Evolutionary conservation across 2,329 filamentous ascomycete genomes (phyloP), one percentile per base, ranked within the genome.

Genomic region (Penicillium sp.): DNA sequence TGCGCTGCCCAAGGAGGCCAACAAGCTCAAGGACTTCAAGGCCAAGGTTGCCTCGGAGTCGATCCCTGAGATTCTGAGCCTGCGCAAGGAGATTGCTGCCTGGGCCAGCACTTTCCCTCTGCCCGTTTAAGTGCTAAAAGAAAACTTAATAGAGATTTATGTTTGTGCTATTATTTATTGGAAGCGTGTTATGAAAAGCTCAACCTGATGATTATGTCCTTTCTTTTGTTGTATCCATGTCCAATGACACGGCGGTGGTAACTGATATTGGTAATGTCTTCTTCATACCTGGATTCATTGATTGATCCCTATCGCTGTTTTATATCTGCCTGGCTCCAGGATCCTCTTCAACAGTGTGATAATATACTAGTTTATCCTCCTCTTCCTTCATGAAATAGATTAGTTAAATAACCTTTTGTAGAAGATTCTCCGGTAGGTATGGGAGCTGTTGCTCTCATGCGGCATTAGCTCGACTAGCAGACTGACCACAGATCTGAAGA

Each of bases 21-120:
- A 97, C 86, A 97, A 95, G 86, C 90, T 96, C 76, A 97, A 97
- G 87, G 94, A 99, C 82, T 97, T 99, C 88, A 95, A 93, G 83
- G 86, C 85, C 73, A 93, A 91, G 84, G 90, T 96, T 61, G 84
- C 89, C 58, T 79, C 82, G 64, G 92, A 91, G 62, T 83, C 88
- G 70, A 82, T 96, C 49, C 77, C 84, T 60, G 89, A 92, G 81
- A 93, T 99, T 78, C 86, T 89, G 73, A 83, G 82, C 65, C 83
- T 96, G 73, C 89, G 87, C 81, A 88, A 91, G 80, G 93, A 97
- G 83, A 91, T 99, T 73, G 81, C 90, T 47, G 78, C 79, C 49
- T 99, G 93, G 93, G 90, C 90, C 71, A 83, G 82, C 72, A 85
- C 83, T 64, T 99, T 97, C 89, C 94, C 94, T 70, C 88, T 99